These are phyloP conservation scores for Sphagnum fallax DNA, from an alignment of 228 moss, liverwort and hornwort species.

Conservation along the genomic window DNA sequence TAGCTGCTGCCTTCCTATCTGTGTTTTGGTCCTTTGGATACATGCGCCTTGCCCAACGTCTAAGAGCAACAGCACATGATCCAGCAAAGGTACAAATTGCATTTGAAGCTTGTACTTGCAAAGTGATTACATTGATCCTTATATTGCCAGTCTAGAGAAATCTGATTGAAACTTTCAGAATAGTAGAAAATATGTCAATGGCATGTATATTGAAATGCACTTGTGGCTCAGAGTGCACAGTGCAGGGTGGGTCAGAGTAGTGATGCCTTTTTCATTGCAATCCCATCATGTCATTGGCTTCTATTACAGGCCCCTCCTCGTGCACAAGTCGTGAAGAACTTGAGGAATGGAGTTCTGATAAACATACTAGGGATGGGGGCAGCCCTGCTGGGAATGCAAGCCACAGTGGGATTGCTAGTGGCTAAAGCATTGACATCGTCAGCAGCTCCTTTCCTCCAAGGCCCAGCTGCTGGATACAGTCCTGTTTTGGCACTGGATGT, in stretches of 20 bases:
- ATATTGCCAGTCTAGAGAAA: no score
- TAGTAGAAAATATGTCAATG: no score
- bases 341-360: slow-evolving; percentile 67
- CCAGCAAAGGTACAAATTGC: slow-evolving; percentile 50
- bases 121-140: no score
- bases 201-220: no score
- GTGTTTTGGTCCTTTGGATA: slow-evolving; percentile 90
- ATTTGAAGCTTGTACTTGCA: no score
- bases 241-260: no score
- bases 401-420: slow-evolving; percentile 71
- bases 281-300: background rate
- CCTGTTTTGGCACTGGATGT: slow-evolving; percentile 84
- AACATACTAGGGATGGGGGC: slow-evolving; percentile 79
- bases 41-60: slow-evolving; percentile 57
- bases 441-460: slow-evolving; percentile 66
- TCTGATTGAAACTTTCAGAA: no score
- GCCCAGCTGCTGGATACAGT: slow-evolving; percentile 62
- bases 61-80: slow-evolving; percentile 55
- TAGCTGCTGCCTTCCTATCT: slow-evolving; percentile 70
- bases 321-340: slow-evolving; percentile 72
- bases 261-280: no score
- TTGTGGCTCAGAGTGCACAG: no score
- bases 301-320: slow-evolving; percentile 60
- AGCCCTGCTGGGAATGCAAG: slow-evolving; percentile 67
- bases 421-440: slow-evolving; percentile 79